Conservation (phyloP, 106 monocot species). For the Chionographis japonica region DNA sequence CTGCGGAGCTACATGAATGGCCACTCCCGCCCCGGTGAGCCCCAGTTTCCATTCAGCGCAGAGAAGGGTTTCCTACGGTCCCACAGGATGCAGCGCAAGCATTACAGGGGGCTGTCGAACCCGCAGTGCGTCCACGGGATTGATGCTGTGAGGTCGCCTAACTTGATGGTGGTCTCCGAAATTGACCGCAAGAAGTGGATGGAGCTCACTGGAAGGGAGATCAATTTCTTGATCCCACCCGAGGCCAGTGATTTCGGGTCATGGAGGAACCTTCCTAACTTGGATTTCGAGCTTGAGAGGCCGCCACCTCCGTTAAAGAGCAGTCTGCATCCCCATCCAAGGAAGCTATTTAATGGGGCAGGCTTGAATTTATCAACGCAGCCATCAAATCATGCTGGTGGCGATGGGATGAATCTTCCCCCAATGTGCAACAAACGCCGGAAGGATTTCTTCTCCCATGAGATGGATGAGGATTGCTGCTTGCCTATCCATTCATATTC, state of each 20-base stretch:
- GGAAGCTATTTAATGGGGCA: constrained; percentile 33
- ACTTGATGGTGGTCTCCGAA: constrained; percentile 24
- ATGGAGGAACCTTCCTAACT: constrained; percentile 42
- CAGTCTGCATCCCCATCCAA: constrained; percentile 8
- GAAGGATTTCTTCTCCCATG: constrained; percentile 25
- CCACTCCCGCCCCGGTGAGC: constrained; percentile 45
- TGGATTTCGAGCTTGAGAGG: constrained; percentile 44
- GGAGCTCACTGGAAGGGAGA: constrained; percentile 48
- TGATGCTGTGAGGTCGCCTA: constrained; percentile 34
- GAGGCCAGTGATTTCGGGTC: constrained; percentile 46
- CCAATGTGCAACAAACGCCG: constrained; percentile 18
- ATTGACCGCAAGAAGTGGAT: constrained; percentile 44
- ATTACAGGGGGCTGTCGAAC: constrained; percentile 49
- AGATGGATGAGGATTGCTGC: constrained; percentile 25
- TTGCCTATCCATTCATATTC: constrained; percentile 6
- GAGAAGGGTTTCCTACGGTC: constrained; percentile 47
- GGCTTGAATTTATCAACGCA: constrained; percentile 28
- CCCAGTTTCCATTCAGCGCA: constrained; percentile 37
- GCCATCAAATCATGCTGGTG: constrained; percentile 14
- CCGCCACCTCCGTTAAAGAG: constrained; percentile 27
- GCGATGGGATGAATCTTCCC: constrained; percentile 20
- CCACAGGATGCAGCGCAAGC: constrained; percentile 53
- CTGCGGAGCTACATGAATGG: constrained; percentile 59
- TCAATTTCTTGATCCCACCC: constrained; percentile 30
- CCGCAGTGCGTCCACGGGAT: constrained; percentile 58